A percentile compares a stretch with the other conserved stretches of the same genome.
Conservation (phyloP, 768 basidiomycete genomes). For the Termitomyces sp. region DNA sequence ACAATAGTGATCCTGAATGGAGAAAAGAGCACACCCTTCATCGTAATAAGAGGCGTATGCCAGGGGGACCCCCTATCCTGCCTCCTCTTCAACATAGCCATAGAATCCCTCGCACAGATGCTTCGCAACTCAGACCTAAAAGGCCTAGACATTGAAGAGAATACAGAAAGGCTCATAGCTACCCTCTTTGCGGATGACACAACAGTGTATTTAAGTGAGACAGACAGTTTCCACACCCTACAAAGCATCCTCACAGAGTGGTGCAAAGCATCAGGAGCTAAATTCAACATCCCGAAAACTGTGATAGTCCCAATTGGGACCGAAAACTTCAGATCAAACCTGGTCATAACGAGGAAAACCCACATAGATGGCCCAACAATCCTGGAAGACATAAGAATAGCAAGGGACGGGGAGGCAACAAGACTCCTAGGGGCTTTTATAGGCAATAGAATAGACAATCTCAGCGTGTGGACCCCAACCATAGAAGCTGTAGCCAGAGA, state of each 20-base stretch:
- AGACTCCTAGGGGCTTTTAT: too few species aligned
- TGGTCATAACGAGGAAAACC: constrained; percentile 4
- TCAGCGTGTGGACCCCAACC: constrained; percentile 25
- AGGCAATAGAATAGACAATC: too few species aligned
- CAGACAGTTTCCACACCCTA: constrained; percentile 23
- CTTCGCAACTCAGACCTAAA: too few species aligned
- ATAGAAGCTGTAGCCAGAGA: constrained; percentile 23
- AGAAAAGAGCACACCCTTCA: not conserved
- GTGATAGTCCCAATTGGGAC: constrained; percentile 32
- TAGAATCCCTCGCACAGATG: too few species aligned
- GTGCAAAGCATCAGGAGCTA: constrained; percentile 37
- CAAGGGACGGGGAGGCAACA: constrained; percentile 21
- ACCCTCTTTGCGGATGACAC: too few species aligned
- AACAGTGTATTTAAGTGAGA: too few species aligned
- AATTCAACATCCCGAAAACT: too few species aligned
- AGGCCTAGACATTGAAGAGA: constrained; percentile 18
- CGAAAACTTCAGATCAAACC: constrained; percentile 11
- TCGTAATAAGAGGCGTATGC: too few species aligned
- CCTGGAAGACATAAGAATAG: constrained; percentile 21
- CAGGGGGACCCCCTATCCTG: constrained; percentile 39
- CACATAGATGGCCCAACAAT: constrained; percentile 15
- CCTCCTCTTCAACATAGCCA: too few species aligned
- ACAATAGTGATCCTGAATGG: constrained; percentile 9
- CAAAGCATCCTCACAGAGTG: constrained; percentile 29
- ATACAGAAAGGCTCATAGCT: constrained; percentile 31